Evolutionary conservation across 1,284 basidiomycete genomes (phyloP).

Genomic region (Apiotrichum porosum): DNA sequence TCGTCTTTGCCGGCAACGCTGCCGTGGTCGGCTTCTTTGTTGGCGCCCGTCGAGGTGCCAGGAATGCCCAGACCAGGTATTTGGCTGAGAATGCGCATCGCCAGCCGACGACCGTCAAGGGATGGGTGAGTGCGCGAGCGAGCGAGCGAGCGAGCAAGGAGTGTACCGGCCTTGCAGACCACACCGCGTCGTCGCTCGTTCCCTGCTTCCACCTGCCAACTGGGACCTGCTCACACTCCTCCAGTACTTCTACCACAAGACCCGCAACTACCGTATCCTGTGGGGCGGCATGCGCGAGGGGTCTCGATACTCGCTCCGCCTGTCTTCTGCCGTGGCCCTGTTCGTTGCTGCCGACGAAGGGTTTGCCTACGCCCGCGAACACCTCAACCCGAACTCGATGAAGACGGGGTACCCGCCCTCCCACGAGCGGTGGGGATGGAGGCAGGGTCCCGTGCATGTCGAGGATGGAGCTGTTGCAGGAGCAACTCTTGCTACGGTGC

Average conservation of each 20-base stretch:
- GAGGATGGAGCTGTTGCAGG: constrained; percentile 44
- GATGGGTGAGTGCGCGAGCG: constrained; percentile 37
- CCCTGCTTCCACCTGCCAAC: too few species aligned
- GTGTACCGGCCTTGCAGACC: too few species aligned
- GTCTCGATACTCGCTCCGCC: constrained; percentile 28
- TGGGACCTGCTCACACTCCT: neutral
- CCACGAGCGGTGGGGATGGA: constrained; percentile 28
- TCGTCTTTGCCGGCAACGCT: constrained; percentile 30
- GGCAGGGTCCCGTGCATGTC: constrained; percentile 29
- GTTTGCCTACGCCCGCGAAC: constrained; percentile 32
- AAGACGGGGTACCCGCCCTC: neutral
- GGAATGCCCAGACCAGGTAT: constrained; percentile 39
- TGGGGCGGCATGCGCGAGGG: constrained; percentile 34
- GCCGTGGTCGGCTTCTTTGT: constrained; percentile 39
- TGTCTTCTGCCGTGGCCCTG: constrained; percentile 32
- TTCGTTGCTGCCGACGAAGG: constrained; percentile 42
- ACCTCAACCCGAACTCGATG: constrained; percentile 4
- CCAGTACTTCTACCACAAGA: constrained; percentile 50
- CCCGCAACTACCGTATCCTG: constrained; percentile 46
- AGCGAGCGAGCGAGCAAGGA: neutral
- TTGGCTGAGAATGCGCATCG: constrained; percentile 49
- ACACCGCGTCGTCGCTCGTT: too few species aligned
- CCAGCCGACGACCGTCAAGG: constrained; percentile 44
- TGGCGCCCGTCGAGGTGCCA: constrained; percentile 41
- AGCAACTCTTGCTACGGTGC: constrained; percentile 27